A percentile compares a stretch with the other conserved stretches of the same genome.
Conservation (phyloP, 1,284 basidiomycete species). For the Pulchroboletus neoregius region DNA sequence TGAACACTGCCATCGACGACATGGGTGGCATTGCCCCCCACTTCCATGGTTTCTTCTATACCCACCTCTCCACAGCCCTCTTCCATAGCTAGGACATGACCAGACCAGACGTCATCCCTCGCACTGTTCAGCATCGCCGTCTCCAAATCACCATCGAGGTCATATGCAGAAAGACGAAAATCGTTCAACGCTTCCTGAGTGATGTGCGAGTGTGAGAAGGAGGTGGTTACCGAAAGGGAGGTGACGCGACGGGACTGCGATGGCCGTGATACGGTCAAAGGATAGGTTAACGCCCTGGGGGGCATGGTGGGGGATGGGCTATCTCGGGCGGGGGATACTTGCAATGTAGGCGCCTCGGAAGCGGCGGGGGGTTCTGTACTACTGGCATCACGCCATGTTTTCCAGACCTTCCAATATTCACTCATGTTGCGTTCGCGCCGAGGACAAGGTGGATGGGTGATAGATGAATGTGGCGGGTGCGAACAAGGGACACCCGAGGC, state of each 20-base stretch:
- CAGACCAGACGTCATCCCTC: constrained; percentile 13
- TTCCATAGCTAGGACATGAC: constrained; percentile 13
- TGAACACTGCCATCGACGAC: constrained; percentile 12
- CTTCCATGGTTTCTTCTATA: constrained; percentile 1
- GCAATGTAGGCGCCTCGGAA: constrained; percentile 3
- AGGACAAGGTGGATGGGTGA: constrained; percentile 3
- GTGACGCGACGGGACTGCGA: constrained; percentile 22
- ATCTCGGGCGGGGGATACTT: neutral
- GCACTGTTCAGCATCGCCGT: constrained; percentile 30
- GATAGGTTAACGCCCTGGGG: neutral
- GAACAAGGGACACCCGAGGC: neutral
- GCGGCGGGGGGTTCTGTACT: neutral
- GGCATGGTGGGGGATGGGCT: neutral
- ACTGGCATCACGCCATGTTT: constrained; percentile 7
- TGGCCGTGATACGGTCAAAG: constrained; percentile 10
- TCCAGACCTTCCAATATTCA: constrained; percentile 23
- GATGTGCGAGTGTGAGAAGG: constrained; percentile 27
- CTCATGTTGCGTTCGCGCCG: constrained; percentile 6
- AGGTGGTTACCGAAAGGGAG: constrained; percentile 25
- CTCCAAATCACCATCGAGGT: constrained; percentile 27
- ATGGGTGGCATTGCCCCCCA: constrained; percentile 1
- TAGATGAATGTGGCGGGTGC: constrained; percentile 4
- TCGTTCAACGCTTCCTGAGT: constrained; percentile 27
- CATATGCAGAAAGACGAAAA: constrained; percentile 27
- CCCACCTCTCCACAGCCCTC: constrained; percentile 1